phyloP scores from a whole-genome alignment of 78 protist species.

The Dictyostelium intermedium region DNA sequence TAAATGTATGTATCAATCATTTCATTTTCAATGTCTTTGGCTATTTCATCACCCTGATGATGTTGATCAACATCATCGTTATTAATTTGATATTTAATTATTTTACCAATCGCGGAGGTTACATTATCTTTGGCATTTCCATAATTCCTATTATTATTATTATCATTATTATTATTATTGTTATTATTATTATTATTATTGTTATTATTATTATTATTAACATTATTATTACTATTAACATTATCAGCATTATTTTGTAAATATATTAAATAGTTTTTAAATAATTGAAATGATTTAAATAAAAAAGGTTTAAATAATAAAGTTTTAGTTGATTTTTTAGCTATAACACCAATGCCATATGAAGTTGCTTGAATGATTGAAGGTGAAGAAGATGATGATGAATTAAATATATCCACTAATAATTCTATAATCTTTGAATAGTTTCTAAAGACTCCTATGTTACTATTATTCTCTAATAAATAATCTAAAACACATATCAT shows the following conservation, averaged over 20 bases:
- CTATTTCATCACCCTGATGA: not conserved
- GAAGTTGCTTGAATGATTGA: not conserved
- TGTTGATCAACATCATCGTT: no score
- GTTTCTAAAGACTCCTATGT: not conserved
- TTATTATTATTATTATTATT: not conserved
- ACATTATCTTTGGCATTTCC: not conserved
- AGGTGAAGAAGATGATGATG: not conserved
- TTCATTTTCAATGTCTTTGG: not conserved
- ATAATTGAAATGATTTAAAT: not conserved
- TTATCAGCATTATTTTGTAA: not conserved
- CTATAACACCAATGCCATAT: not conserved
- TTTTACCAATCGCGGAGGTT: not conserved
- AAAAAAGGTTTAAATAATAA: not conserved
- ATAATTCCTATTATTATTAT: not conserved
- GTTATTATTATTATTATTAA: not conserved
- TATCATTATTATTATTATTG: no score
- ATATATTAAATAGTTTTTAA: not conserved
- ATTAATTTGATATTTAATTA: not conserved
- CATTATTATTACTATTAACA: not conserved
- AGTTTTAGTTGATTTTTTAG: not conserved
- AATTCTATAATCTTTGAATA: conserved; percentile 1
- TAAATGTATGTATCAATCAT: not conserved
- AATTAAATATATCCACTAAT: not conserved
- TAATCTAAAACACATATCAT: conserved; percentile 1
- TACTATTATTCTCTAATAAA: not conserved